Evolutionary conservation across 2,329 filamentous ascomycete genomes (phyloP), one percentile per base, ranked within the genome.

Genomic region (Dothistroma pini): DNA sequence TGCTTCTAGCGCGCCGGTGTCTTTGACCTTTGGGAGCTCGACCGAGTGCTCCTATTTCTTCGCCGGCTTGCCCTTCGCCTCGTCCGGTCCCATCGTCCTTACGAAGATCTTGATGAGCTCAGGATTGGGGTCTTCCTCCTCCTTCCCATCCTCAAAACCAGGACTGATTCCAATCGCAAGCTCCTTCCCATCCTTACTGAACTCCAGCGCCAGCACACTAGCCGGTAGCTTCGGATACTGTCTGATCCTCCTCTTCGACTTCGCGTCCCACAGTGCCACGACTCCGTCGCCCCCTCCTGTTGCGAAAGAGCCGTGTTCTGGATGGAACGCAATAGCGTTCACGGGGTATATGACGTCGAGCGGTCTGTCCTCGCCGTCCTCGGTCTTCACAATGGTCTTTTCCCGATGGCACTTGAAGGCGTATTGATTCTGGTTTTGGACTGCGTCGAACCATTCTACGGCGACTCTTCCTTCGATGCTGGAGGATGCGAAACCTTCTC

Each of bases 321-420:
- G 91, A 75, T 97, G 92, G 78, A 96, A 97, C 0, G 90, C 86
- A 8, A 97, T 83, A 2, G 92, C 89, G 72, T 97, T 95, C 68
- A 97, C 93, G 0, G 93, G 93, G 71, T 93, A 96, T 2, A 97
- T 91, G 4, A 96, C 83, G 70, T 96, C 93, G 31, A 83, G 86
- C 54, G 86, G 86, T 51, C 56, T 56, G 44, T 84, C 83, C 10
- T 83, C 82, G 29, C 58, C 65, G 4, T 60, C 56, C 53, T 59
- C 83, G 1, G 85, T 77, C 10, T 81, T 82, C 1, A 86, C 83
- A 74, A 95, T 78, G 8, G 82, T 83, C 2, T 87, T 83, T 75
- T 96, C 91, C 4, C 95, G 86, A 77, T 99, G 95, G 77, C 95
- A 99, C 77, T 99, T 99, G 85, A 99, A 99, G 14, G 95, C 95